Percentiles rank a stretch among this genome's conserved stretches.
Conservation (phyloP, 192 early-diverging fungal species). For the Lobosporangium transversale region DNA sequence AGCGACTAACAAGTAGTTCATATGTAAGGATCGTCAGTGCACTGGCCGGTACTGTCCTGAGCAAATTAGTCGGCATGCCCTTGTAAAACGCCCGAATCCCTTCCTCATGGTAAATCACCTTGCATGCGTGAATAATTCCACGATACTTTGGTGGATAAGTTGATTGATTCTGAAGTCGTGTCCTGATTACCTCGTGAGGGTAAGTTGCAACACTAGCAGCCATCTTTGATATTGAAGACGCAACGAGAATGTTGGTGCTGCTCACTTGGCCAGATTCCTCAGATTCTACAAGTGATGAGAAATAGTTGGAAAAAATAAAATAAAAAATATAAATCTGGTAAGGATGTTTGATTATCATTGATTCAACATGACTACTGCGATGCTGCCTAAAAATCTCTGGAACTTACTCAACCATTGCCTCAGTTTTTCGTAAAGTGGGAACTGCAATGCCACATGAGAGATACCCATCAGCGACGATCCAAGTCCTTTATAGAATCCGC, state of each 20-base stretch:
- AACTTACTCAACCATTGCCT: constrained; percentile 71
- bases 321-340: background rate
- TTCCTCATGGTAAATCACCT: constrained; percentile 79
- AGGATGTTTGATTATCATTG: background rate
- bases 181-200: constrained; percentile 96
- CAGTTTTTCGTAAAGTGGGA: constrained; percentile 94
- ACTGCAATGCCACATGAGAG: constrained; percentile 92
- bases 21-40: constrained; percentile 90
- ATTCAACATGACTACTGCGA: no score
- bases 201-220: constrained; percentile 90
- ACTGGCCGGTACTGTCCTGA: constrained; percentile 89
- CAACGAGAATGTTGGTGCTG: constrained; percentile 73
- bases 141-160: constrained; percentile 78
- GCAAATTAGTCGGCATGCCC: constrained; percentile 85
- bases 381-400: no score
- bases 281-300: constrained; percentile 18
- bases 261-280: constrained; percentile 52
- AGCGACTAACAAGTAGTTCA: constrained; percentile 78
- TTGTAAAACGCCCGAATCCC: constrained; percentile 87
- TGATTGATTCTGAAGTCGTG: constrained; percentile 90
- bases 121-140: constrained; percentile 83
- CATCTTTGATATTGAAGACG: constrained; percentile 90
- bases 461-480: constrained; percentile 92
- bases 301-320: background rate
- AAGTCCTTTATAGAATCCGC: constrained; percentile 93